Conservation (phyloP, 768 basidiomycete species). For the Tricholoma hemisulphureum region DNA sequence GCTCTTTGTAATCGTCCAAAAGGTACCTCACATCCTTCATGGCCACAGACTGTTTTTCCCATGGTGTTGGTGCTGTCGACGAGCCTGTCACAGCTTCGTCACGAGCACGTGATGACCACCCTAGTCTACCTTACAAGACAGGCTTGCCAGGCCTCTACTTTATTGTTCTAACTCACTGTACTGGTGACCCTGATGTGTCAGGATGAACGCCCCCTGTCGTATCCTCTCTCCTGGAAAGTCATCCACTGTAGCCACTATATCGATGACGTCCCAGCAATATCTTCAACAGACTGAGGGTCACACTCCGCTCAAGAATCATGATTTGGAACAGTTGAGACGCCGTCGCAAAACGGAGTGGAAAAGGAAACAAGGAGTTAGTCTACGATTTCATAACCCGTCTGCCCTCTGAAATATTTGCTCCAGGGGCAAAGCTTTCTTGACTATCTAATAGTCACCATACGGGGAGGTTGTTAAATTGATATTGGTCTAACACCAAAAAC, state of each 20-base stretch:
- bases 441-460: slow-evolving; percentile 73
- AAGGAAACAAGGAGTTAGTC: slow-evolving; percentile 62
- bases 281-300: slow-evolving; percentile 5
- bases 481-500: neutral
- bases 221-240: neutral
- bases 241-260: neutral
- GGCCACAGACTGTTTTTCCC: too few species aligned
- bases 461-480: slow-evolving; percentile 54
- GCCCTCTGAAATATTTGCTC: slow-evolving; percentile 9
- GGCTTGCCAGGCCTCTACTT: too few species aligned
- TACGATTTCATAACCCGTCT: neutral
- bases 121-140: too few species aligned
- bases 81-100: too few species aligned
- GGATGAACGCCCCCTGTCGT: slow-evolving; percentile 37
- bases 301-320: slow-evolving; percentile 18
- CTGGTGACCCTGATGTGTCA: too few species aligned
- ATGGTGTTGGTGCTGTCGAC: too few species aligned
- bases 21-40: too few species aligned
- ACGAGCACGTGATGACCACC: too few species aligned
- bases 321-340: slow-evolving; percentile 41
- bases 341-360: slow-evolving; percentile 73
- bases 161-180: too few species aligned
- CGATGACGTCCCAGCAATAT: neutral
- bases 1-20: too few species aligned
- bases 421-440: slow-evolving; percentile 83